Base-by-base conservation (phyloP, 1,284 basidiomycete genomes). In the Amylostereum chailletii region DNA sequence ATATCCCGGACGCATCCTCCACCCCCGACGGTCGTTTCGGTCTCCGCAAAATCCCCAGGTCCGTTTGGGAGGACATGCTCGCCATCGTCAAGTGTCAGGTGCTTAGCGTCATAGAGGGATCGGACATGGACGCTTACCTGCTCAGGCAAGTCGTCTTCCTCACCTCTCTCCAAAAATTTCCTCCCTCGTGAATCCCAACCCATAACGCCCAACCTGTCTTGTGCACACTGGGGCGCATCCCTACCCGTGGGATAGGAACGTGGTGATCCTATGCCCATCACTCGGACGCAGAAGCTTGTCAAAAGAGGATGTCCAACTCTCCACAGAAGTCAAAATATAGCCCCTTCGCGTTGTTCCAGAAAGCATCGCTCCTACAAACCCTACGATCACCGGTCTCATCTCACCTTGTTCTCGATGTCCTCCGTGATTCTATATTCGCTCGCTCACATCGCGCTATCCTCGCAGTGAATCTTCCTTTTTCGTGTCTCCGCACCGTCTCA, bases 51-150 rank as follows among this genome's bases (percentile, higher is more conserved):
- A 86, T 99, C 42, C 76, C 82, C 55, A 76, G 83, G 51, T 68
- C 74, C 19, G 74, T 89, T 11, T 99, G 96, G 96, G 94, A 98
- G 71, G 86, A 90, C 54, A 97, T 99, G 94, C 83, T 99, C 52
- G 86, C 89, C 69, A 89, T 96, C 57, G 96, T 99, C 65, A 86
- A 90, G 67, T 99, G 96, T 77, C 94, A 98, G 66, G 90, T 98
- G 34, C 79, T 99, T 63, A 95, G 86, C 64, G 83, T 90, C 51
- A 76, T 97, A 46, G 77, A 91, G 64, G 93, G 94, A 55, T 71
- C 78, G 31, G 90, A 96, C 58, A 83, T 87, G 58, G 96, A 99
- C 62, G 95, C 96, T 31, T 99, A 98, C 72, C 77, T 99, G 41
- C 75, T 99, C 53, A 96, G 92, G 94, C 94, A 54, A 59, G 81